A percentile compares a stretch with the other conserved stretches of the same genome.
Evolutionary conservation across 2,329 filamentous ascomycete species (phyloP).

Genomic region (Shiraia bambusicola): DNA sequence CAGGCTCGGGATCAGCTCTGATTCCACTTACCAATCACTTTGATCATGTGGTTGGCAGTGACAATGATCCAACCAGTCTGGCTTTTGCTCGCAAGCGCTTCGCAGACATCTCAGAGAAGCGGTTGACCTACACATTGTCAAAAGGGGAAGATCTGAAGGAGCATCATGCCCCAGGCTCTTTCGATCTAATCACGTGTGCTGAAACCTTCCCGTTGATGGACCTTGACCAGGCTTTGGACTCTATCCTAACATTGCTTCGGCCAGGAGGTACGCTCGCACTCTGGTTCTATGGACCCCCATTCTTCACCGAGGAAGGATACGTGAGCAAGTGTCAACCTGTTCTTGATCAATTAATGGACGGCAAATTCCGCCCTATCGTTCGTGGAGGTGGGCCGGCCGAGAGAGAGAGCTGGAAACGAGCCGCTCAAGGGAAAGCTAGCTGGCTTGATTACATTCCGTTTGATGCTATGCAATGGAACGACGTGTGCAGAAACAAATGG

Average conservation of each 20-base stretch:
- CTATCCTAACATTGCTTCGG: conserved; percentile 1
- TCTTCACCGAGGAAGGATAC: neutral
- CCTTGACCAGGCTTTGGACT: neutral
- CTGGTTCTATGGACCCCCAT: conserved; percentile 10
- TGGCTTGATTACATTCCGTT: conserved; percentile 10
- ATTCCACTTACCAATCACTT: conserved; percentile 2
- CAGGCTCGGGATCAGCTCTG: conserved; percentile 6
- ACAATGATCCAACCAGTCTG: conserved; percentile 6
- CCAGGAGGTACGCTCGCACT: conserved; percentile 9
- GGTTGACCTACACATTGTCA: conserved; percentile 1
- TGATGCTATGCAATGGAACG: neutral
- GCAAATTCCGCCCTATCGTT: neutral
- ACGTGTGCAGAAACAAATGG: conserved; percentile 7
- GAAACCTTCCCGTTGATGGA: conserved; percentile 6
- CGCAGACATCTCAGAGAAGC: neutral
- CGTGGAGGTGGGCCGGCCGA: neutral
- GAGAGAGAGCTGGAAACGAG: conserved; percentile 1
- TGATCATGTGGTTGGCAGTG: conserved; percentile 1
- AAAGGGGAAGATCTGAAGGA: conserved; percentile 4
- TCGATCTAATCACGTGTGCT: conserved; percentile 7
- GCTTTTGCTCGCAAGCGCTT: conserved; percentile 1
- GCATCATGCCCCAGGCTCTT: neutral
- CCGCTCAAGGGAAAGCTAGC: conserved; percentile 7
- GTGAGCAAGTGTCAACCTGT: neutral
- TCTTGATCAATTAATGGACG: neutral